Conservation (phyloP, 441 rosid species). For the Gossypium schwendimanii region DNA sequence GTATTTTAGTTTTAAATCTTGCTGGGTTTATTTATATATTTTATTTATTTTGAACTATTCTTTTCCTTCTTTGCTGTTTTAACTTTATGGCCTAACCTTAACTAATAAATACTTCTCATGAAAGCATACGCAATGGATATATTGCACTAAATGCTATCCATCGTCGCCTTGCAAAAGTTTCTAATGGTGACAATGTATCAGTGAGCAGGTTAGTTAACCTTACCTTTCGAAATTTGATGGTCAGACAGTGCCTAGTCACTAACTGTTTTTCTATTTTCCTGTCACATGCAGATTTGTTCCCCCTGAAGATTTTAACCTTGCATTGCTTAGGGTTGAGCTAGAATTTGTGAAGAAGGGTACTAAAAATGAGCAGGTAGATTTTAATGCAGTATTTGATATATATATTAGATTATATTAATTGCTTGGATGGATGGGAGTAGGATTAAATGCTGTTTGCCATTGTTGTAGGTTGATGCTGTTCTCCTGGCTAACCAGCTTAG, state of each 20-base stretch:
- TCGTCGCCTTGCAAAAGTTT: conserved; percentile 71
- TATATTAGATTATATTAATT: background rate
- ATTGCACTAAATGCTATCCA: conserved; percentile 81
- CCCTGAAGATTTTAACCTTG: conserved; percentile 67
- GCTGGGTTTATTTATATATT: background rate
- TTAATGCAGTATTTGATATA: background rate
- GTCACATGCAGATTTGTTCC: conserved; percentile 51
- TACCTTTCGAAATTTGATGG: background rate
- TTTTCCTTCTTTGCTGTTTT: conserved; percentile 1
- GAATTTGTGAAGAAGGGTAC: conserved; percentile 91
- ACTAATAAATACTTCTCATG: conserved; percentile 62
- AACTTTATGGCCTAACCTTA: conserved; percentile 51
- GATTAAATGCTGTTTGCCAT: background rate
- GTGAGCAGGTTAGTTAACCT: conserved; percentile 46
- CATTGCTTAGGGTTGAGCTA: conserved; percentile 66
- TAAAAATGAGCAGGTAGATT: conserved; percentile 64
- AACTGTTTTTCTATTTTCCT: background rate
- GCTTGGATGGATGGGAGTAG: background rate
- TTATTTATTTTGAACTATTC: background rate
- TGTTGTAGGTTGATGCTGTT: conserved; percentile 78
- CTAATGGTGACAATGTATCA: conserved; percentile 64
- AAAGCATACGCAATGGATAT: conserved; percentile 44
- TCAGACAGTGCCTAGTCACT: background rate
- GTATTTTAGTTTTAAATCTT: background rate
- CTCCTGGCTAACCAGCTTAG: conserved; percentile 66